Evolutionary conservation across 352 stramenopile genomes (phyloP).

Genomic region (Pythium grandisporangium): DNA sequence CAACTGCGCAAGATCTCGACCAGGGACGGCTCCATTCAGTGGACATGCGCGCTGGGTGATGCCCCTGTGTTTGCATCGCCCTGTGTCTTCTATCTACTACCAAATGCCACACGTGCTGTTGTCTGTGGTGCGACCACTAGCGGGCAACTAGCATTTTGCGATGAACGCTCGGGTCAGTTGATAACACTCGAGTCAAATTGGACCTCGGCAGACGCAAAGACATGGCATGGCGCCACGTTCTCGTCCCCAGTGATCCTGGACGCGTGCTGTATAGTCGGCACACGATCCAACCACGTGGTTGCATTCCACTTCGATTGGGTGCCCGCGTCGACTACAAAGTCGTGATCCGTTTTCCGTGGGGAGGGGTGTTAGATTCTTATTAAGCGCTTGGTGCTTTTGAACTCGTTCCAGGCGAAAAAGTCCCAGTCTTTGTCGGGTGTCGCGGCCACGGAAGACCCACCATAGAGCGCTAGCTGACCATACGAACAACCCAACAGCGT

Average conservation of each 20-base stretch:
- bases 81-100: slow-evolving; percentile 9
- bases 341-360: too few relatives aligned
- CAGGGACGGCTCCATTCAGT: slow-evolving; percentile 19
- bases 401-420: slow-evolving; percentile 63
- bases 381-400: slow-evolving; percentile 42
- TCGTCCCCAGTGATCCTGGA: slow-evolving; percentile 40
- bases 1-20: slow-evolving; percentile 26
- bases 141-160: slow-evolving; percentile 25
- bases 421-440: slow-evolving; percentile 60
- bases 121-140: slow-evolving; percentile 30
- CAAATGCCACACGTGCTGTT: slow-evolving; percentile 3
- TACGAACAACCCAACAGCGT: too few relatives aligned
- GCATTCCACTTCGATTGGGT: slow-evolving; percentile 14
- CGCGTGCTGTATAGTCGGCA: slow-evolving; percentile 34
- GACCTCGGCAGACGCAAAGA: background rate
- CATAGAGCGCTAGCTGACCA: slow-evolving; percentile 33
- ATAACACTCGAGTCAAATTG: too few relatives aligned
- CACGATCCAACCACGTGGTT: slow-evolving; percentile 34
- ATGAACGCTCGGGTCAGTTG: slow-evolving; percentile 26
- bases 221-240: slow-evolving; percentile 30
- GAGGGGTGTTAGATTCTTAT: too few relatives aligned
- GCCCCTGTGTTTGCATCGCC: slow-evolving; percentile 42
- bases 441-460: slow-evolving; percentile 35
- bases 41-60: slow-evolving; percentile 13
- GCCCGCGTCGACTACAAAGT: background rate